Base-by-base conservation (phyloP, 176 grass and related monocot genomes). In the Musa schizocarpa region DNA sequence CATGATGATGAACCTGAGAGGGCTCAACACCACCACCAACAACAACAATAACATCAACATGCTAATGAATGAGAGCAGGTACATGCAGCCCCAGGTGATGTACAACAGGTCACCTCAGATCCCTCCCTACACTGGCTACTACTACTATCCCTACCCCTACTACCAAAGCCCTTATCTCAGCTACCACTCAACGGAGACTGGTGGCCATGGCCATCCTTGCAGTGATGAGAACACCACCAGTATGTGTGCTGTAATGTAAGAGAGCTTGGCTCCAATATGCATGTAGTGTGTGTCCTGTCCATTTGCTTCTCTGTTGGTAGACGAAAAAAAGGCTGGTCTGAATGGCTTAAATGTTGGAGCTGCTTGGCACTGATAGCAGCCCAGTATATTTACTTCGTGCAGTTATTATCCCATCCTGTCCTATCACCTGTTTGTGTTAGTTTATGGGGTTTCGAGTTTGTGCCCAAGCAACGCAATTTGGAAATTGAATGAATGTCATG, bases 61-160 rank as follows among this genome's bases (percentile, higher is more conserved):
- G 91, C 93, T 95, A 86, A 86, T 89, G 27, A 88, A 99, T 75
- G 80, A 78, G 66, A 70, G 65, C 13, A 75, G 80, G 66, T 83
- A 80, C 72, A 83, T 87, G 86, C 83, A 84, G 77, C 85, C 91
- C 2, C 95, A 89, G 82, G 85, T 99, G 91, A 88, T 99, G 96
- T 99, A 99, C 84, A 83, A 92, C 55, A 83, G 86, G 74, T 92
- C 96, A 76, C 88, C 91, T 27, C 96, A 99, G 78, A 91, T 95
- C 78, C 86, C 83, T 74, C 86, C 96, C 13, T 99, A 95, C 86
- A 87, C 96, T 14, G 96, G 88, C 65, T 95, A 99, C 81, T 89
- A 95, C 88, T 72, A 95, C 88, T 72, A 78, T 13, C 75, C 68
- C 64, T 72, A 79, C 71, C 81, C 81, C 69, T 74, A 57, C 52